Conservation (phyloP, 23 red algal species). For the Pyropia yezoensis region DNA sequence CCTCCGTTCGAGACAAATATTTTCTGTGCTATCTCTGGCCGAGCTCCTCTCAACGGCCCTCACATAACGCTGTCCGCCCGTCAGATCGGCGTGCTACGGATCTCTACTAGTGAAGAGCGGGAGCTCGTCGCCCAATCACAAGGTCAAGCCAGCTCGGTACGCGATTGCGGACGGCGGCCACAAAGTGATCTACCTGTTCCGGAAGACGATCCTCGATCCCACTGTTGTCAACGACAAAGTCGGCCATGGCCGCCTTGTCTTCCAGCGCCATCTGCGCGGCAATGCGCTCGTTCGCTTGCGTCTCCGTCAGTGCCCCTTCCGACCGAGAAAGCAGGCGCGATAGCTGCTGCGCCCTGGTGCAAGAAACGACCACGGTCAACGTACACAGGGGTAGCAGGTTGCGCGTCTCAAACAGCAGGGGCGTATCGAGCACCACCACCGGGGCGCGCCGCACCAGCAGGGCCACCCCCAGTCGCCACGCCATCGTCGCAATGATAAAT, state of each 20-base stretch:
- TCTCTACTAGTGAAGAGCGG: no score
- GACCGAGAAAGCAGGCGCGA: slow-evolving; percentile 27
- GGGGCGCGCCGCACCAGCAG: slow-evolving; percentile 22
- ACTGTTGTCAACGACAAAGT: slow-evolving; percentile 65
- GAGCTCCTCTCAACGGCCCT: no score
- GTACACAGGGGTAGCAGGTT: slow-evolving; percentile 53
- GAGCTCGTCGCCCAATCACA: no score
- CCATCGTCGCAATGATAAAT: slow-evolving; percentile 65
- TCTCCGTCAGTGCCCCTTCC: slow-evolving; percentile 19
- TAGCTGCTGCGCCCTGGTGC: slow-evolving; percentile 31
- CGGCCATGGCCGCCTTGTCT: slow-evolving; percentile 45
- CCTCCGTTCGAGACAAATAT: no score
- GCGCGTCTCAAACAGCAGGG: slow-evolving; percentile 81
- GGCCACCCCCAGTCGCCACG: slow-evolving; percentile 30
- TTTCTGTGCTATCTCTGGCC: no score
- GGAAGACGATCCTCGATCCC: slow-evolving; percentile 9
- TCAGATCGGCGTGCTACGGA: no score
- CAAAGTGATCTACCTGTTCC: background rate
- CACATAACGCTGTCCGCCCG: no score
- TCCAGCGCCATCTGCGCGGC: slow-evolving; percentile 62
- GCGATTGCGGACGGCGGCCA: background rate
- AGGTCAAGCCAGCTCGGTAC: no score
- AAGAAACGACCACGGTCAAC: slow-evolving; percentile 31
- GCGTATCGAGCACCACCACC: slow-evolving; percentile 78
- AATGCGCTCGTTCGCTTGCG: slow-evolving; percentile 51